Percentiles rank a stretch among this genome's conserved stretches.
Evolutionary conservation across 768 basidiomycete genomes (phyloP).

Genomic region (Suillus sp.): DNA sequence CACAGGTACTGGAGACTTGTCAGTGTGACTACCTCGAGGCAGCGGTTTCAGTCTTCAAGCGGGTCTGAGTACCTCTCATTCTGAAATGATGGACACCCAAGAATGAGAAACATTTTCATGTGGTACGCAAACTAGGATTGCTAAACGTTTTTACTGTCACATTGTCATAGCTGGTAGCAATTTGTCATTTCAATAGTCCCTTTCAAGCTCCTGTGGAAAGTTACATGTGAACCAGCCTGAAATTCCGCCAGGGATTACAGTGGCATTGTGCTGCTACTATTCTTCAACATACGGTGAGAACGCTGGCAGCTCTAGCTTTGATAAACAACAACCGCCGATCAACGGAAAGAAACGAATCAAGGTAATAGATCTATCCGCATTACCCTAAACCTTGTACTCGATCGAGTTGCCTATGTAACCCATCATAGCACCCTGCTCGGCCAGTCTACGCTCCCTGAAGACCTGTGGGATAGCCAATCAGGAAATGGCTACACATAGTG

Average conservation of each 20-base stretch:
- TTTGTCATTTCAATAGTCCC: not conserved
- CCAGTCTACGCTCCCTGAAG: constrained; percentile 74
- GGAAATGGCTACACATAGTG: not conserved
- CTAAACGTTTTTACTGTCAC: no score
- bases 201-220: not conserved
- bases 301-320: not conserved
- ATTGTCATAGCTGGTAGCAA: not conserved
- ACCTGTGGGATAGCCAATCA: constrained; percentile 41
- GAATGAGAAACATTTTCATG: not conserved
- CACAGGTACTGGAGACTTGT: no score
- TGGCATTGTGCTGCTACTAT: not conserved
- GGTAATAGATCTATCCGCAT: not conserved
- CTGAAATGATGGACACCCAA: no score
- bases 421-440: constrained; percentile 58
- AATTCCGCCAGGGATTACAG: not conserved
- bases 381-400: constrained; percentile 31
- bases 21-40: not conserved
- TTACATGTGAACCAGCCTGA: not conserved
- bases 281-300: not conserved
- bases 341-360: constrained; percentile 1
- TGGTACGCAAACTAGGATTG: no score
- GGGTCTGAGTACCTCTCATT: not conserved
- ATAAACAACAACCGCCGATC: not conserved
- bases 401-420: constrained; percentile 55
- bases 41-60: not conserved